Evolutionary conservation across 73 alveolate genomes (phyloP).

Genomic region (Paramecium octaurelia): DNA sequence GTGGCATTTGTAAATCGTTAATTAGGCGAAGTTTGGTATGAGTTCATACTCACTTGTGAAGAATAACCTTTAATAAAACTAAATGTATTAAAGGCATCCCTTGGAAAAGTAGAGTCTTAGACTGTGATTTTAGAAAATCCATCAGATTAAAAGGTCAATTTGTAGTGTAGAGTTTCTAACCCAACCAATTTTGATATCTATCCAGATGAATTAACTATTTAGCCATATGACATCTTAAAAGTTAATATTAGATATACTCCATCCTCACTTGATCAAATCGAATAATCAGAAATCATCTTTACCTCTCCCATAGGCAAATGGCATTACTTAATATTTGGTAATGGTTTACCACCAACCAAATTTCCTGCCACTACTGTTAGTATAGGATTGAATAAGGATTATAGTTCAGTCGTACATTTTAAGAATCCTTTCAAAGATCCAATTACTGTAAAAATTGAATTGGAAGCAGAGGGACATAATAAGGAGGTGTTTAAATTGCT

Average conservation of each 20-base stretch:
- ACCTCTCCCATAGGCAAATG: slow-evolving; percentile 95
- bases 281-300: slow-evolving; percentile 76
- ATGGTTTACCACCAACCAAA: slow-evolving; percentile 95
- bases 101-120: slow-evolving; percentile 91
- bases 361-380: slow-evolving; percentile 93
- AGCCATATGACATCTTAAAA: slow-evolving; percentile 84
- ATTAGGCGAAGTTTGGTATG: slow-evolving; percentile 98
- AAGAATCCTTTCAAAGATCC: slow-evolving; percentile 97
- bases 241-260: slow-evolving; percentile 92
- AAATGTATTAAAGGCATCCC: slow-evolving; percentile 87
- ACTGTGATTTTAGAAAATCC: slow-evolving; percentile 92
- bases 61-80: slow-evolving; percentile 86
- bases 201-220: slow-evolving; percentile 89
- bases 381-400: slow-evolving; percentile 91
- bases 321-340: slow-evolving; percentile 94
- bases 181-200: slow-evolving; percentile 92
- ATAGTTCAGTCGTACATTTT: slow-evolving; percentile 91
- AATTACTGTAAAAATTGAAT: slow-evolving; percentile 65
- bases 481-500: slow-evolving; percentile 82
- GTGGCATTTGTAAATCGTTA: slow-evolving; percentile 92
- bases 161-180: slow-evolving; percentile 79
- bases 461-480: slow-evolving; percentile 82
- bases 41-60: slow-evolving; percentile 86
- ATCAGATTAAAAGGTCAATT: slow-evolving; percentile 85
- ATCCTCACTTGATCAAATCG: slow-evolving; percentile 83